Percentiles rank a stretch among this genome's conserved stretches.
These are phyloP conservation scores for Penicillium macrosclerotiorum DNA, from an alignment of 495 filamentous ascomycete genomes.

Conservation along the genomic window DNA sequence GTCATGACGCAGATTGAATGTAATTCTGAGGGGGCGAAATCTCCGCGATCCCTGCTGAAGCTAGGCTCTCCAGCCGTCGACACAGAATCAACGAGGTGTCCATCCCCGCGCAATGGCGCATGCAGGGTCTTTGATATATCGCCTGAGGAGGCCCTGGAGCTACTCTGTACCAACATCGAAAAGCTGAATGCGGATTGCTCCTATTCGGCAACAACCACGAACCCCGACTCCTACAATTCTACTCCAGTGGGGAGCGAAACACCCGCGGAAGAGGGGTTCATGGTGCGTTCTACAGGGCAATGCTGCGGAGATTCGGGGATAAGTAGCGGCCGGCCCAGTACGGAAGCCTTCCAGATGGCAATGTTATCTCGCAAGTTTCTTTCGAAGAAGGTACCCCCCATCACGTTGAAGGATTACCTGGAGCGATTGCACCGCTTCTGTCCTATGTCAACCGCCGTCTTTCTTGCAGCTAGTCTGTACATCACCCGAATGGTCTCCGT, in stretches of 20 bases:
- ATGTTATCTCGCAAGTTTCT: slow-evolving; percentile 87
- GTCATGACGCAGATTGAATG: slow-evolving; percentile 23
- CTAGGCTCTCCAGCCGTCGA: slow-evolving; percentile 14
- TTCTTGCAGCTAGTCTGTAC: slow-evolving; percentile 89
- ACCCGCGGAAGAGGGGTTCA: slow-evolving; percentile 22
- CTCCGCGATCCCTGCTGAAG: slow-evolving; percentile 16
- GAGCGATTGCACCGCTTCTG: slow-evolving; percentile 84
- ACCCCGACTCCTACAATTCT: slow-evolving; percentile 43
- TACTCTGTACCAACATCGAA: slow-evolving; percentile 72
- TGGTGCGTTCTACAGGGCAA: slow-evolving; percentile 25
- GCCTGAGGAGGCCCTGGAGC: slow-evolving; percentile 72
- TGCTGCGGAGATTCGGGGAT: slow-evolving; percentile 22
- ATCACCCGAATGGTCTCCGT: slow-evolving; percentile 75
- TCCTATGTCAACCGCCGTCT: slow-evolving; percentile 94
- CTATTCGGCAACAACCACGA: slow-evolving; percentile 51
- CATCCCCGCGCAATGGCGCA: slow-evolving; percentile 5
- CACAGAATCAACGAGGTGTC: slow-evolving; percentile 16
- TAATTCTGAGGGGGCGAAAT: background rate
- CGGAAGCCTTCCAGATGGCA: slow-evolving; percentile 22
- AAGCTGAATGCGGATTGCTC: slow-evolving; percentile 67
- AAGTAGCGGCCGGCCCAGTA: background rate
- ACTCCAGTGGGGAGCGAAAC: slow-evolving; percentile 58
- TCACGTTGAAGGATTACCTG: slow-evolving; percentile 81
- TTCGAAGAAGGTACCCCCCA: slow-evolving; percentile 77
- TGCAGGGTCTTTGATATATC: slow-evolving; percentile 69